Percentiles rank a stretch among this genome's conserved stretches.
These are phyloP conservation scores for Knufia petricola DNA, from an alignment of 2,329 filamentous ascomycete species.

Conservation along the genomic window DNA sequence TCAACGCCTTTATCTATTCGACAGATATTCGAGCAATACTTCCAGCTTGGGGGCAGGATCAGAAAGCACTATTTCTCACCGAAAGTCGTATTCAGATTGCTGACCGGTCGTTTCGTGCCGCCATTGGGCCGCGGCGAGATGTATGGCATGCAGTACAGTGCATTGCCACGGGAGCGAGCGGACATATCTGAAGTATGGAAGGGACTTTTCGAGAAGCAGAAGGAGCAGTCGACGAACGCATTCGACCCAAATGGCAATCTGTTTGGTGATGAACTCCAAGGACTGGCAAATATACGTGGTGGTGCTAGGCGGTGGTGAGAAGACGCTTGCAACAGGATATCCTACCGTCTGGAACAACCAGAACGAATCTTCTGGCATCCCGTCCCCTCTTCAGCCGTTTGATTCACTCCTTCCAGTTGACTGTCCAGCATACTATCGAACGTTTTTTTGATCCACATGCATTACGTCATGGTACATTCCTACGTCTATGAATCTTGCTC, in stretches of 20 bases:
- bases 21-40: slow-evolving; percentile 97
- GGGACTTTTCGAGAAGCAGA: slow-evolving; percentile 45
- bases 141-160: slow-evolving; percentile 95
- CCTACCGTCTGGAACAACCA: background rate
- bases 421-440: background rate
- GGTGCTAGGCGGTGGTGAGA: background rate
- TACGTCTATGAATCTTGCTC: too few species aligned
- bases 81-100: slow-evolving; percentile 73
- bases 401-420: background rate
- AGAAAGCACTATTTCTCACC: slow-evolving; percentile 92
- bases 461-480: background rate
- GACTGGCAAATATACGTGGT: background rate
- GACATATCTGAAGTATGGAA: slow-evolving; percentile 81
- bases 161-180: slow-evolving; percentile 75
- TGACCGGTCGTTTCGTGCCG: slow-evolving; percentile 85
- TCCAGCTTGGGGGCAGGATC: slow-evolving; percentile 83
- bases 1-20: slow-evolving; percentile 80
- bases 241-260: background rate
- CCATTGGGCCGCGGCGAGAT: slow-evolving; percentile 90
- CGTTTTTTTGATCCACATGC: background rate
- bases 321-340: background rate
- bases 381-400: background rate
- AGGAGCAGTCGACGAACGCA: background rate
- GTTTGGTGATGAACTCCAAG: background rate
- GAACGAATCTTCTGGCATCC: background rate